Evolutionary conservation across 192 early-diverging fungal species (phyloP).

Genomic region (Piromyces finnis): DNA sequence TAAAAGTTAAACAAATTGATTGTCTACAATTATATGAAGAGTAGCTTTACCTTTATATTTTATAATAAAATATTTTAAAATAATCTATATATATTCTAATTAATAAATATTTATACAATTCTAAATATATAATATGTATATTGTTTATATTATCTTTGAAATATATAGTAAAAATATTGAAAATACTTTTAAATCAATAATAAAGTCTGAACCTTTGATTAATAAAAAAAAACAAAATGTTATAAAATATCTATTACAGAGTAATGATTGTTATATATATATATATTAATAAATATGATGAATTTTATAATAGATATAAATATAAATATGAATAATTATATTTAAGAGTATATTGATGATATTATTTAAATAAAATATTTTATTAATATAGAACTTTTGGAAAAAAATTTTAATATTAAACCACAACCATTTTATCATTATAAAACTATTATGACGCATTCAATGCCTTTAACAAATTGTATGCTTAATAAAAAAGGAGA

Average conservation of each 20-base stretch:
- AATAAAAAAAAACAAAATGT: neutral
- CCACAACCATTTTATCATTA: neutral
- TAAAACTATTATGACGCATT: conserved; percentile 16
- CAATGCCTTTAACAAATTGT: conserved; percentile 30
- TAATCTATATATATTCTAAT: too few species aligned
- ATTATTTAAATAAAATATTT: too few species aligned
- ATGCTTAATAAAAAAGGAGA: conserved; percentile 22
- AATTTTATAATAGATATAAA: too few species aligned
- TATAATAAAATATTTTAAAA: neutral
- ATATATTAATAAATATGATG: too few species aligned
- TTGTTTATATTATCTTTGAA: too few species aligned
- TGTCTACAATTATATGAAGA: neutral
- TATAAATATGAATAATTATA: too few species aligned
- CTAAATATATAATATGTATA: too few species aligned
- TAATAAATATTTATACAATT: too few species aligned
- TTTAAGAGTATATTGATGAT: too few species aligned
- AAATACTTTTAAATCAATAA: neutral
- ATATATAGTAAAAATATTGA: neutral
- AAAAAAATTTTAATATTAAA: neutral
- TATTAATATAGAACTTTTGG: neutral
- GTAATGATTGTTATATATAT: neutral
- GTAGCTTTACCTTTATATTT: neutral
- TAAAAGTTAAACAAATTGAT: neutral
- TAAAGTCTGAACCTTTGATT: neutral
- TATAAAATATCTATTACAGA: neutral